These are phyloP conservation scores for Tremella fuciformis DNA, from an alignment of 768 basidiomycete species.

Conservation along the genomic window DNA sequence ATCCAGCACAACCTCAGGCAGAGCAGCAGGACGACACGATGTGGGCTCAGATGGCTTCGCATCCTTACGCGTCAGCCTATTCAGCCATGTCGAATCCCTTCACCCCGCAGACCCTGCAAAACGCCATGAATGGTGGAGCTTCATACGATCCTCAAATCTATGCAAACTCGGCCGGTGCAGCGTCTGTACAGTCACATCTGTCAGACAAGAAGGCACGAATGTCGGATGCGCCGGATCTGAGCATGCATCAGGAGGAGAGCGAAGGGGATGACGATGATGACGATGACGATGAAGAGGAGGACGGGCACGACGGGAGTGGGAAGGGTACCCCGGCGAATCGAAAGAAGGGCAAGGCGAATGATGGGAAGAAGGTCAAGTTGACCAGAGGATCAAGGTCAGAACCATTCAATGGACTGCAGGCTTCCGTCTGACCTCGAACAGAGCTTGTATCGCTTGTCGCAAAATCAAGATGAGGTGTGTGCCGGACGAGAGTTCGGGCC, in stretches of 20 bases:
- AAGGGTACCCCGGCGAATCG: constrained; percentile 18
- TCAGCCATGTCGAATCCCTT: constrained; percentile 30
- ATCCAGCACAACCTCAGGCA: constrained; percentile 1
- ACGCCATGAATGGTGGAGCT: constrained; percentile 11
- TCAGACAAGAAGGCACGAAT: constrained; percentile 22
- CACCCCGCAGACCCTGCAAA: constrained; percentile 31
- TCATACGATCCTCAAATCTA: constrained; percentile 10
- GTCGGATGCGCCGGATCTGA: constrained; percentile 6
- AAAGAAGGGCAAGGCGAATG: constrained; percentile 28
- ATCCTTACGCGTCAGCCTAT: constrained; percentile 44
- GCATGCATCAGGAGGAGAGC: constrained; percentile 13
- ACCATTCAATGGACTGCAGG: no score
- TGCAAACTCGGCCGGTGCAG: constrained; percentile 11
- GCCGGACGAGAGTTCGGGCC: constrained; percentile 38
- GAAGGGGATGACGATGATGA: constrained; percentile 40
- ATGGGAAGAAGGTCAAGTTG: constrained; percentile 47
- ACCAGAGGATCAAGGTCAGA: constrained; percentile 50
- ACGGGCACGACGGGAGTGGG: constrained; percentile 22
- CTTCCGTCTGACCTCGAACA: constrained; percentile 1
- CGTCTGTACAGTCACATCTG: background rate
- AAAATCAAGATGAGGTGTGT: constrained; percentile 52
- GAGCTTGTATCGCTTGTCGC: constrained; percentile 42
- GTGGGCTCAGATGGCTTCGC: constrained; percentile 31
- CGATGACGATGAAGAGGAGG: constrained; percentile 43
- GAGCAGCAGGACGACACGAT: constrained; percentile 15